phyloP scores from a whole-genome alignment of 805 yeast species.

The Myxozyma geophila region DNA sequence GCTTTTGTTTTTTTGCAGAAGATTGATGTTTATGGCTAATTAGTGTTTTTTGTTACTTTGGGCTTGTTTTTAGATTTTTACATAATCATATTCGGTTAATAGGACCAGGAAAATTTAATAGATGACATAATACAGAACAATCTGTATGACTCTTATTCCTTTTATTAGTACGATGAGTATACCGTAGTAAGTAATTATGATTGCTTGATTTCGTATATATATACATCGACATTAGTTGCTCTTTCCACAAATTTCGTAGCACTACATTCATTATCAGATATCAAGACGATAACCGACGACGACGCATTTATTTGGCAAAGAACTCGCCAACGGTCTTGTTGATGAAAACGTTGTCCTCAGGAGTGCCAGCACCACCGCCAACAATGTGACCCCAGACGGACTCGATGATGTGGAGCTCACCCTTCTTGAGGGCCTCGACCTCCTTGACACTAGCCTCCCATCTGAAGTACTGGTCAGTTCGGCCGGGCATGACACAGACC shows the following conservation, averaged over 20 bases:
- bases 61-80: too few relatives aligned
- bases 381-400: constrained; percentile 37
- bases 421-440: constrained; percentile 32
- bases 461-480: constrained; percentile 35
- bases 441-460: constrained; percentile 35
- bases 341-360: constrained; percentile 30
- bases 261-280: neutral
- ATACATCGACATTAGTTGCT: neutral
- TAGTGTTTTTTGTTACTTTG: neutral
- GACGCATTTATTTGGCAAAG: constrained; percentile 17
- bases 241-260: neutral
- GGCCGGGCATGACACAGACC: constrained; percentile 33
- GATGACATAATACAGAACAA: too few relatives aligned
- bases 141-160: too few relatives aligned
- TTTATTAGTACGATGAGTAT: too few relatives aligned
- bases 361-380: constrained; percentile 35
- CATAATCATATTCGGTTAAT: too few relatives aligned
- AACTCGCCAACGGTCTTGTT: constrained; percentile 26
- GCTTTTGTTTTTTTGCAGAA: neutral
- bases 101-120: too few relatives aligned
- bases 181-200: too few relatives aligned
- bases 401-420: constrained; percentile 31
- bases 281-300: neutral
- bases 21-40: neutral
- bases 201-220: neutral